These are phyloP conservation scores for Jacaranda mimosifolia DNA, from an alignment of 257 asterid genomes.

Conservation along the genomic window DNA sequence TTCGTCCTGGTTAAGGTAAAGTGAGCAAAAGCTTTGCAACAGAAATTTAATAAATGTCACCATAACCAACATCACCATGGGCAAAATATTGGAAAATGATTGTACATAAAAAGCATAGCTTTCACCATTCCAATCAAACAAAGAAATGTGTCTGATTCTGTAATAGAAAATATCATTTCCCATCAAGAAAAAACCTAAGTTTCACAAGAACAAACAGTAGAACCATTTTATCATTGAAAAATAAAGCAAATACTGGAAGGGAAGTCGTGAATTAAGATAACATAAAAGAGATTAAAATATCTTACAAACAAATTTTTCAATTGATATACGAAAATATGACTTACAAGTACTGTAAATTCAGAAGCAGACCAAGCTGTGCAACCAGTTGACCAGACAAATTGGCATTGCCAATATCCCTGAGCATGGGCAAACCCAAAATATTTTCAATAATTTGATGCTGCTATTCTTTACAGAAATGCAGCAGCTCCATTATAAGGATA, in stretches of 20 bases:
- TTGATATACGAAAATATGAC: constrained; percentile 40
- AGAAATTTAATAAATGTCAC: neutral
- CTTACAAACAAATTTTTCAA: constrained; percentile 6
- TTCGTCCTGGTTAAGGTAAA: neutral
- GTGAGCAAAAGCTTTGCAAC: neutral
- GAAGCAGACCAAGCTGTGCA: constrained; percentile 91
- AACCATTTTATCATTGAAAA: constrained; percentile 6
- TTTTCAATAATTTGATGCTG: constrained; percentile 17
- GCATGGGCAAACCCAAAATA: constrained; percentile 10
- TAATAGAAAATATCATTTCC: neutral
- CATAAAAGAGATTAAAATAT: neutral
- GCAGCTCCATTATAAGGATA: constrained; percentile 14
- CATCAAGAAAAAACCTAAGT: neutral
- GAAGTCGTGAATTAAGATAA: neutral
- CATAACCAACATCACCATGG: no score
- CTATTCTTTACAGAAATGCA: constrained; percentile 1
- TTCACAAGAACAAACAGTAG: constrained; percentile 1
- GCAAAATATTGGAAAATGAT: neutral
- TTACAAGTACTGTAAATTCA: constrained; percentile 86
- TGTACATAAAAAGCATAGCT: neutral
- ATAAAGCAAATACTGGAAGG: neutral
- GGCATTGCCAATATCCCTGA: constrained; percentile 97
- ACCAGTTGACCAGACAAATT: constrained; percentile 87
- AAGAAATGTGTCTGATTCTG: neutral
- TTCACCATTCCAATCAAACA: neutral